Percentiles rank a stretch among this genome's conserved stretches.
Evolutionary conservation across 2,329 filamentous ascomycete species (phyloP).

Genomic region (Trichophyton mentagrophytes): DNA sequence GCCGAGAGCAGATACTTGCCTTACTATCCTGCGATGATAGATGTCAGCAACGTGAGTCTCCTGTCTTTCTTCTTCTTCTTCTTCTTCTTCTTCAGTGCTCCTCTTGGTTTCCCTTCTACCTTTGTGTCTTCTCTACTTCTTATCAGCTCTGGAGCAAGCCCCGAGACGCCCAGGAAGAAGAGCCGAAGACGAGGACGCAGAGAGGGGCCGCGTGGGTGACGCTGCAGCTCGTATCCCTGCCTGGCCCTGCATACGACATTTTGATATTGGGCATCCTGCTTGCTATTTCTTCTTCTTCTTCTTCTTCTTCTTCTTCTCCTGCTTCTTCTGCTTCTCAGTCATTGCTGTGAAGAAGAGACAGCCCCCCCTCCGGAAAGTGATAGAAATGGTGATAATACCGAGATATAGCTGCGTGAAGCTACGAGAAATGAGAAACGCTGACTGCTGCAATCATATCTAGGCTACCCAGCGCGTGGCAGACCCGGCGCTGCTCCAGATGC

Average conservation of each 20-base stretch:
- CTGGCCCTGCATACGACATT: no score
- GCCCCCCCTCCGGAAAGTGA: no score
- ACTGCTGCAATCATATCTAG: not conserved
- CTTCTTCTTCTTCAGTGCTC: no score
- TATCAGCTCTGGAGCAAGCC: not conserved
- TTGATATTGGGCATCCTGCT: no score
- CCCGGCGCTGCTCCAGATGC: constrained; percentile 19
- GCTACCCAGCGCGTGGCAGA: constrained; percentile 7
- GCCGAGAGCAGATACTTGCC: not conserved
- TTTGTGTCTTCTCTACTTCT: not conserved
- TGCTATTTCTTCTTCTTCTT: no score
- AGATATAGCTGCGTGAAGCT: not conserved
- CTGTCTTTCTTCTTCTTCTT: no score
- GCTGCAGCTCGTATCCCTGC: not conserved
- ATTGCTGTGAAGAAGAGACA: no score
- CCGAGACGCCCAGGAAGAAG: not conserved
- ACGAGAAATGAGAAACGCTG: not conserved
- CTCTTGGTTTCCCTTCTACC: not conserved
- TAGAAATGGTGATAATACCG: not conserved
- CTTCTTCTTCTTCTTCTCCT: no score
- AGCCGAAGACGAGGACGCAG: not conserved
- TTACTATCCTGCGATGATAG: not conserved
- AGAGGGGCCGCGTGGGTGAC: not conserved
- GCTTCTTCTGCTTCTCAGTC: no score
- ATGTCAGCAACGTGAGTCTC: not conserved